Base-by-base conservation (phyloP, 2,329 filamentous ascomycete genomes). In the Cryphonectria naterciae region DNA sequence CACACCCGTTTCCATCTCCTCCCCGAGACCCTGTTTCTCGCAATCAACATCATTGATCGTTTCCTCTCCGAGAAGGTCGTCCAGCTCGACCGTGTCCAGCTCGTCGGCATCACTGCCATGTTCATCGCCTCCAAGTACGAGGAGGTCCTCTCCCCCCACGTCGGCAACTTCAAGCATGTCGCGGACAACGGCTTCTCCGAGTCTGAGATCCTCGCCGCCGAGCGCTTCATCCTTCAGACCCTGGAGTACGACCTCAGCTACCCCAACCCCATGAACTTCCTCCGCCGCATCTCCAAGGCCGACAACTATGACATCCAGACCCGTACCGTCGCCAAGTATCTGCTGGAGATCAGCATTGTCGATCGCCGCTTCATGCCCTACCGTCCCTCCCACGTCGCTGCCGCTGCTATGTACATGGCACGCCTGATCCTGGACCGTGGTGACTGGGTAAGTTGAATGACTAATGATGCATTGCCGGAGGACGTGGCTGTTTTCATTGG, bases 71-170 rank as follows among this genome's bases (percentile, higher is more conserved):
- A 91, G 78, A 98, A 98, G 85, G 92, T 98, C 43, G 96, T 99
- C 62, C 94, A 97, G 83, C 90, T 99, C 63, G 95, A 98, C 81
- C 94, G 95, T 73, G 91, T 99, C 7, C 96, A 99, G 83, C 88
- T 99, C 11, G 96, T 99, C 71, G 96, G 96, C 78, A 95, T 98
- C 78, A 97, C 96, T 35, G 96, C 95, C 81, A 98, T 99, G 96
- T 98, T 98, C 85, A 97, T 98, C 78, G 96, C 96, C 17, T 97
- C 95, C 78, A 99, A 99, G 85, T 99, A 98, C 80, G 95, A 99
- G 83, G 96, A 99, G 81, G 95, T 99, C 65, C 88, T 99, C 66
- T 98, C 96, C 15, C 96, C 96, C 62, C 95, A 98, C 76, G 95
- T 99, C 54, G 92, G 93, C 80, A 98, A 98, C 87, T 99, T 99